Conservation (phyloP, 2,329 filamentous ascomycete species). For the Cordyceps cicadae region DNA sequence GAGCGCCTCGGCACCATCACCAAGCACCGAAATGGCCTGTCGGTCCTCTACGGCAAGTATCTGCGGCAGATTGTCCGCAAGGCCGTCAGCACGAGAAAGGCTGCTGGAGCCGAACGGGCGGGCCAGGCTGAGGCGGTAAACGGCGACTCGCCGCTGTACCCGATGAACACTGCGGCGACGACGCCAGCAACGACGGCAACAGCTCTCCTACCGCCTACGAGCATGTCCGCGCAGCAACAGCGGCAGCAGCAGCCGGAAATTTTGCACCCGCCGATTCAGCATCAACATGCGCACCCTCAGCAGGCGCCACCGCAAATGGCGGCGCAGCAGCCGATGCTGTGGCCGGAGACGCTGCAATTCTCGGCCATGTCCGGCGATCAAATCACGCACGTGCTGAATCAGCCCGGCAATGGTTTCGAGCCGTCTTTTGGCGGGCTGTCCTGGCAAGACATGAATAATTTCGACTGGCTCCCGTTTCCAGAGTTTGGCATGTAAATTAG, state of each 20-base stretch:
- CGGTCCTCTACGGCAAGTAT: conserved; percentile 40
- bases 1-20: conserved; percentile 61
- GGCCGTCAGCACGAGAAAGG: conserved; percentile 20
- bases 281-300: conserved; percentile 1
- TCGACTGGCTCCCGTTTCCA: conserved; percentile 49
- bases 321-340: conserved; percentile 26
- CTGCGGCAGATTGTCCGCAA: conserved; percentile 35
- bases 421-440: conserved; percentile 46
- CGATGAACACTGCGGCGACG: background rate
- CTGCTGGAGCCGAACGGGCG: background rate
- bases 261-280: conserved; percentile 6
- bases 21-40: conserved; percentile 58
- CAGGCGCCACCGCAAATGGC: conserved; percentile 16
- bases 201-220: background rate
- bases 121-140: background rate
- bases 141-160: background rate
- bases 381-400: conserved; percentile 57
- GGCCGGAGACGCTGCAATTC: conserved; percentile 50
- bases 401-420: conserved; percentile 52
- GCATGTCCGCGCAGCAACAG: background rate
- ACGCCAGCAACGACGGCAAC: background rate
- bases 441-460: conserved; percentile 50
- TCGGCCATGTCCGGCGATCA: conserved; percentile 64
- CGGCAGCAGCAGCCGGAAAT: background rate
- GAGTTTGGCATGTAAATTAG: conserved; percentile 30